phyloP scores from a whole-genome alignment of 2,329 filamentous ascomycete genomes.

The Paracorniculantispora psalliotae region DNA sequence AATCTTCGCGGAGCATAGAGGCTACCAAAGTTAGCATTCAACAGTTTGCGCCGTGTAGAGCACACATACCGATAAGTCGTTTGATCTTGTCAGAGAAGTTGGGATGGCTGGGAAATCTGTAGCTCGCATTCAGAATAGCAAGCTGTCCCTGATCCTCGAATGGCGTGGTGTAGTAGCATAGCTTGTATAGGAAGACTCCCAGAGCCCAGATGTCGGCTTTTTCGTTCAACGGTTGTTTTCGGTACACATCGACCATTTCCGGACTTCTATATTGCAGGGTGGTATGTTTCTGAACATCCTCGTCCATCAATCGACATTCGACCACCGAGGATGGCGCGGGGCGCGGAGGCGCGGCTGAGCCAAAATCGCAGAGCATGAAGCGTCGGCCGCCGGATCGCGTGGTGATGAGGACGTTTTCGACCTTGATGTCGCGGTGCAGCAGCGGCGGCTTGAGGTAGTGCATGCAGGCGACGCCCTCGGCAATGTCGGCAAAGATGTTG shows the following conservation, averaged over 20 bases:
- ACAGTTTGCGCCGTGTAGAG: neutral
- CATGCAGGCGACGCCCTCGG: constrained; percentile 97
- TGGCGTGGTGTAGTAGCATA: constrained; percentile 98
- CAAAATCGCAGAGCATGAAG: constrained; percentile 98
- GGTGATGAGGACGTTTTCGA: constrained; percentile 94
- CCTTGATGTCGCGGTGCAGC: constrained; percentile 91
- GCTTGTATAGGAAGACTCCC: constrained; percentile 91
- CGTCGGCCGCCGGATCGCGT: constrained; percentile 58
- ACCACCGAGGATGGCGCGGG: constrained; percentile 80
- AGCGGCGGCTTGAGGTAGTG: constrained; percentile 94
- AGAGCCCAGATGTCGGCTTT: constrained; percentile 99
- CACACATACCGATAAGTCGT: constrained; percentile 68
- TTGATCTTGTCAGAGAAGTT: constrained; percentile 86
- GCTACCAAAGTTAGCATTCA: constrained; percentile 44
- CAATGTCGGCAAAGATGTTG: constrained; percentile 92
- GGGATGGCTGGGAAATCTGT: constrained; percentile 84
- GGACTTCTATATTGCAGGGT: constrained; percentile 96
- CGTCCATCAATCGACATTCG: constrained; percentile 89
- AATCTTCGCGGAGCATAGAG: constrained; percentile 85
- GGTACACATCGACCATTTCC: constrained; percentile 98
- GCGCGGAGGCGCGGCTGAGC: constrained; percentile 77
- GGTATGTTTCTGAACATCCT: constrained; percentile 94
- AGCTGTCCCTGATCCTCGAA: constrained; percentile 98
- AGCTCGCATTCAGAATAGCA: constrained; percentile 93
- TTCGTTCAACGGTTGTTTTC: constrained; percentile 93